Base-by-base conservation (phyloP, 2,329 filamentous ascomycete genomes). In the Bipolaris zeicola region DNA sequence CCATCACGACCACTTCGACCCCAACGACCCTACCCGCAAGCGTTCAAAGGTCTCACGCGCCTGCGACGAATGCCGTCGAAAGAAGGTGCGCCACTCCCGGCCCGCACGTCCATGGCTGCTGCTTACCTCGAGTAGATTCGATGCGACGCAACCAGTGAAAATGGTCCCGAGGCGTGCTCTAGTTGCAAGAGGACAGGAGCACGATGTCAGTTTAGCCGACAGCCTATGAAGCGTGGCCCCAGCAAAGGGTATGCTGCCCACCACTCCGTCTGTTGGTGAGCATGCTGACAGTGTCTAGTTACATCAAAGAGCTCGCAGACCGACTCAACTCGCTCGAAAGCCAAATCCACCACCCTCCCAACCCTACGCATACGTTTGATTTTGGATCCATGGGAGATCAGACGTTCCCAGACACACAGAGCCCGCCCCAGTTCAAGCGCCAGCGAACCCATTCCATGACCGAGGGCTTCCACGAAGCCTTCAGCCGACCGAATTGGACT, bases 41-140 rank as follows among this genome's bases (percentile, higher is more conserved):
- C 71, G 74, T 18, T 77, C 74, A 31, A 77, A 78, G 61, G 75
- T 77, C n/a, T 77, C 76, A 10, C 73, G 75, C 50, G 76, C 76
- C 8, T 78, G 76, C 61, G 76, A 78, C 55, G 75, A 77, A 58
- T 78, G 76, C 54, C 69, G 76, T 47, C 66, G 76, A 28, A 78
- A 78, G 62, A 78, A 78, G 71, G 75, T 77, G 48, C 22, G 65
- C 50, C 41, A 58, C n/a, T 46, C 7, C 44, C 10, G 5, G 36
- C 41, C 22, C 22, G 34, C 16, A 33, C 20, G 42, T 18, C 24
- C 22, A 31, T 38, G 3, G 28, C n/a, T 18, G 46, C 41, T 50
- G 63, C 63, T 72, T 20, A 73, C 50, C 11, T 26, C 8, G 5
- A 18, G 18, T 55, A 77, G 75, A 77, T 77, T 50, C 70, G 75